A percentile compares a stretch with the other conserved stretches of the same genome.
Evolutionary conservation across 805 yeast genomes (phyloP).

Genomic region (Yamadazyma ubonensis): DNA sequence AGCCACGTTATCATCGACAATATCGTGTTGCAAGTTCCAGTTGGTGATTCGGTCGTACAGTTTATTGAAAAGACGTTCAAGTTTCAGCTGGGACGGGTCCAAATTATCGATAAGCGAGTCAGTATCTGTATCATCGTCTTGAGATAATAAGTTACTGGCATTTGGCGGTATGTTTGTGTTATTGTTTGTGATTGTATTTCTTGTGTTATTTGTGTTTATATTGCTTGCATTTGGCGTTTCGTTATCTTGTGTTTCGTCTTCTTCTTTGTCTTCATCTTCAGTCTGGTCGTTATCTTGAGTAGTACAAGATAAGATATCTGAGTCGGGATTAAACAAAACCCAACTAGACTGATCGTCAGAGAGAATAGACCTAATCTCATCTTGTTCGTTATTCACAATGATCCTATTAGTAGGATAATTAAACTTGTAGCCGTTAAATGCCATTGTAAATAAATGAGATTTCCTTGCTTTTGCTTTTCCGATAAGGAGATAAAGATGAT

Average conservation of each 20-base stretch:
- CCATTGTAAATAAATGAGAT: slow-evolving; percentile 10
- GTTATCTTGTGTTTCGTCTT: no score
- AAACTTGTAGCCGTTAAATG: slow-evolving; percentile 18
- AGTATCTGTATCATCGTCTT: slow-evolving; percentile 10
- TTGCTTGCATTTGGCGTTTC: no score
- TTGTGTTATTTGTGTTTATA: slow-evolving; percentile 9
- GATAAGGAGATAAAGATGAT: slow-evolving; percentile 12
- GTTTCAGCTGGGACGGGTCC: slow-evolving; percentile 13
- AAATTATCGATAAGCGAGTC: slow-evolving; percentile 15
- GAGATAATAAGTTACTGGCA: no score
- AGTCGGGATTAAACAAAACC: slow-evolving; percentile 31
- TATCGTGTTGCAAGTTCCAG: slow-evolving; percentile 22
- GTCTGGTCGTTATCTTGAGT: slow-evolving; percentile 10
- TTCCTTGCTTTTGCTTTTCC: slow-evolving; percentile 8
- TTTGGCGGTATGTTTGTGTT: neutral
- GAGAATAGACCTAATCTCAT: slow-evolving; percentile 20
- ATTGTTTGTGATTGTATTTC: slow-evolving; percentile 1
- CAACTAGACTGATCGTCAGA: slow-evolving; percentile 26
- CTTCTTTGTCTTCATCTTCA: neutral
- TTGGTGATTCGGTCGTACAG: slow-evolving; percentile 18
- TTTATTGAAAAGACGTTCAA: slow-evolving; percentile 10
- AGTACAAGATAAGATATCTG: slow-evolving; percentile 29
- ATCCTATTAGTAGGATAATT: slow-evolving; percentile 17
- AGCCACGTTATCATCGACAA: slow-evolving; percentile 36
- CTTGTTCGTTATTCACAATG: slow-evolving; percentile 14